Evolutionary conservation across 257 asterid genomes (phyloP).

Genomic region (Jasminum sambac): DNA sequence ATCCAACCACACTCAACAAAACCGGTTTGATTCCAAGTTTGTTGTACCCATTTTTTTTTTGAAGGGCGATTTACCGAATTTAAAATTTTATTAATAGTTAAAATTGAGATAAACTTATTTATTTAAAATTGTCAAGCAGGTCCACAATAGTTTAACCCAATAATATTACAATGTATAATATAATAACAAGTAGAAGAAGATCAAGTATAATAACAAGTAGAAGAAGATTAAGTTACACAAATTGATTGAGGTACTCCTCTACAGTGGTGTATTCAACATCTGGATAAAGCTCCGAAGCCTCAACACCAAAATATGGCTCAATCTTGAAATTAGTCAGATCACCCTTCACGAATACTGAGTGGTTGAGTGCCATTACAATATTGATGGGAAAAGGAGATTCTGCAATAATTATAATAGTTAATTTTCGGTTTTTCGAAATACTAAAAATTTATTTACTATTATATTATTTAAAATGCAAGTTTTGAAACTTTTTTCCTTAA

Average conservation of each 20-base stretch:
- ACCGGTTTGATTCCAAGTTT: too few species aligned
- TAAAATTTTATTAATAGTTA: too few species aligned
- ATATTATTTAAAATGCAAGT: too few species aligned
- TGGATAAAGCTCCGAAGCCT: conserved; percentile 70
- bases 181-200: not conserved
- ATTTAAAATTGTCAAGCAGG: not conserved
- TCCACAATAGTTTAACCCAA: not conserved
- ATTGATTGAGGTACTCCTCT: conserved; percentile 48
- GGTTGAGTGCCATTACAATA: conserved; percentile 40
- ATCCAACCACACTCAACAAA: too few species aligned
- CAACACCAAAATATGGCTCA: conserved; percentile 57
- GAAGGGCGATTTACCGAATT: too few species aligned
- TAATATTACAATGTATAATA: too few species aligned
- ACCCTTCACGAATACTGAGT: conserved; percentile 54
- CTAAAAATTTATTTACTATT: too few species aligned
- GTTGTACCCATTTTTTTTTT: too few species aligned
- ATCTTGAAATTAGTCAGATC: conserved; percentile 57
- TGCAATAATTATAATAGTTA: conserved; percentile 22
- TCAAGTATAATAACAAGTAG: too few species aligned
- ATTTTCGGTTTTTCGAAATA: too few species aligned
- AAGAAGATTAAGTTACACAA: conserved; percentile 31
- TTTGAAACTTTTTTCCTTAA: too few species aligned
- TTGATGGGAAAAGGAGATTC: conserved; percentile 55
- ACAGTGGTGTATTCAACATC: conserved; percentile 65
- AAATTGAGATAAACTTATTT: not conserved